A percentile compares a stretch with the other conserved stretches of the same genome.
phyloP scores from a whole-genome alignment of 495 filamentous ascomycete species.

The Neurospora sp. region DNA sequence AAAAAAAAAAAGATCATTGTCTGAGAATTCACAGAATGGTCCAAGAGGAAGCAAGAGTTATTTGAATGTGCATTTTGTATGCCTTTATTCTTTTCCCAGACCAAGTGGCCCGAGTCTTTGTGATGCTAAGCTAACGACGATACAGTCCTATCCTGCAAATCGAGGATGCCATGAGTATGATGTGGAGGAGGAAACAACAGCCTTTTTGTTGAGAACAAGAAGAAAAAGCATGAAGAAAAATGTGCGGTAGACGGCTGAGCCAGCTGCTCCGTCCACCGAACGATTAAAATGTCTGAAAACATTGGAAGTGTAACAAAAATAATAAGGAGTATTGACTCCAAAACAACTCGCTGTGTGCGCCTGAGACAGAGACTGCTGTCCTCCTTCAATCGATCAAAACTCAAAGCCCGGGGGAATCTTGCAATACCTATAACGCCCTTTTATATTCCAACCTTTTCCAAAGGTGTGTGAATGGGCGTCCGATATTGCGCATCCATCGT shows the following conservation, averaged over 20 bases:
- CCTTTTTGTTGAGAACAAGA: not conserved
- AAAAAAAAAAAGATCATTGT: not conserved
- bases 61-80: not conserved
- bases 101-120: not conserved
- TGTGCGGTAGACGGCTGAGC: not conserved
- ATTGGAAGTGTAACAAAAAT: not conserved
- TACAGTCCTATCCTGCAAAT: not conserved
- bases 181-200: not conserved
- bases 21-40: not conserved
- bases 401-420: not conserved
- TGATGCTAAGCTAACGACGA: not conserved
- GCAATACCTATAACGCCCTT: not conserved
- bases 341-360: not conserved
- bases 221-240: not conserved
- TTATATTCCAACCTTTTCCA: not conserved
- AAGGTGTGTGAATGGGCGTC: not conserved
- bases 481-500: conserved; percentile 1
- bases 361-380: not conserved
- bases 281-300: not conserved
- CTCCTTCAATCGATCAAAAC: not conserved
- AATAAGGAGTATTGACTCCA: not conserved
- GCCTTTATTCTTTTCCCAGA: not conserved
- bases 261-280: not conserved
- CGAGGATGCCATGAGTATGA: not conserved
- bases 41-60: not conserved